These are phyloP conservation scores for Ustilago esculenta DNA, from an alignment of 1,284 basidiomycete genomes.

Conservation along the genomic window DNA sequence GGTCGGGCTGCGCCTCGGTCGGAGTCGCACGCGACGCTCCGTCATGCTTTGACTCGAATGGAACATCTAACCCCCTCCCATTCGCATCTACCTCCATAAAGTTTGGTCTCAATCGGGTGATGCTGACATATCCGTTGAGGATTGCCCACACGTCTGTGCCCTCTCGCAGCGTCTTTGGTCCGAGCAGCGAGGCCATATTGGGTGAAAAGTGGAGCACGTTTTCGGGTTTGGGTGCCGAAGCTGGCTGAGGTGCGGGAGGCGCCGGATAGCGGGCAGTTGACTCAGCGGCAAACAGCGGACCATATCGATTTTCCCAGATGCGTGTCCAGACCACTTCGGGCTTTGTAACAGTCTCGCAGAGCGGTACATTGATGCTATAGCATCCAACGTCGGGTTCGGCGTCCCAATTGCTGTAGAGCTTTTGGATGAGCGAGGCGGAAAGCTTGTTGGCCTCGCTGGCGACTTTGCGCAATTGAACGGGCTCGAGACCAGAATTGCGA, in stretches of 20 bases:
- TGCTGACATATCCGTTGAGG: conserved; percentile 55
- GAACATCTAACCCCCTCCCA: conserved; percentile 35
- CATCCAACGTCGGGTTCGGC: conserved; percentile 43
- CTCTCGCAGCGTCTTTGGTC: conserved; percentile 36
- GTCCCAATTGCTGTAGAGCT: conserved; percentile 57
- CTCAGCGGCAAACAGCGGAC: conserved; percentile 41
- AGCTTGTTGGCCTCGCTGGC: conserved; percentile 39
- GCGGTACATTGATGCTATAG: conserved; percentile 64
- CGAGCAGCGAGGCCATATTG: conserved; percentile 55
- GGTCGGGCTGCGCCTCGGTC: not conserved
- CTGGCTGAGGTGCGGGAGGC: conserved; percentile 25
- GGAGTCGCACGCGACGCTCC: not conserved
- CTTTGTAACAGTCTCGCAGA: conserved; percentile 52
- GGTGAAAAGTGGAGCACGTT: conserved; percentile 57
- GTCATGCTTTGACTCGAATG: not conserved
- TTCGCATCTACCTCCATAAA: conserved; percentile 46
- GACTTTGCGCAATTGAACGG: conserved; percentile 15
- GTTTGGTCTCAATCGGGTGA: conserved; percentile 54
- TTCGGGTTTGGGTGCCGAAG: conserved; percentile 43
- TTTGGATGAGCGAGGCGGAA: conserved; percentile 41
- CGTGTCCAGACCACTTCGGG: conserved; percentile 61
- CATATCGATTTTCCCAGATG: conserved; percentile 59
- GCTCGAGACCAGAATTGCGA: conserved; percentile 25
- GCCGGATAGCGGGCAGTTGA: conserved; percentile 19
- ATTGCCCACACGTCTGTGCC: conserved; percentile 64